Evolutionary conservation across 2,329 filamentous ascomycete species (phyloP).

Genomic region (Sclerotinia minor): DNA sequence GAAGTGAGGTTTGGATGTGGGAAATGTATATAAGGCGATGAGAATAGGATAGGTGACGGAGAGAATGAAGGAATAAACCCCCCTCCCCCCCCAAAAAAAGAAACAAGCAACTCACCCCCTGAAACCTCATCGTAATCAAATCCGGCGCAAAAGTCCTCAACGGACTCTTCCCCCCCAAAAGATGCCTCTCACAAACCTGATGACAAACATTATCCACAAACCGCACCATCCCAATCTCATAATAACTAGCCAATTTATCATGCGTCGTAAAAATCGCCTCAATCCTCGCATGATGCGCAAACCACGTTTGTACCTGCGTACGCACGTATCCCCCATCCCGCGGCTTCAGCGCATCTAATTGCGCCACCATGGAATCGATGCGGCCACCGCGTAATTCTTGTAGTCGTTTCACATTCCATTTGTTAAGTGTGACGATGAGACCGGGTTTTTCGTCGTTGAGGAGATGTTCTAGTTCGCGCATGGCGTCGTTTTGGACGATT

Average conservation of each 20-base stretch:
- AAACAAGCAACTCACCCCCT: not conserved
- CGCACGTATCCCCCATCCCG: not conserved
- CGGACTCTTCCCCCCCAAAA: constrained; percentile 29
- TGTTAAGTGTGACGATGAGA: not conserved
- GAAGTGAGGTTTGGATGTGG: too few relatives aligned
- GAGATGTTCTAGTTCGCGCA: not conserved
- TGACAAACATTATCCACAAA: constrained; percentile 33
- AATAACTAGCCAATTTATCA: constrained; percentile 28
- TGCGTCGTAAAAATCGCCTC: constrained; percentile 25
- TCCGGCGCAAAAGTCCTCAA: constrained; percentile 28
- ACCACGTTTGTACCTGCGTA: not conserved
- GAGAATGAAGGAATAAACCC: not conserved
- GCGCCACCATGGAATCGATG: not conserved
- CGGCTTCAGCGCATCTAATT: not conserved
- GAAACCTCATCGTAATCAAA: constrained; percentile 12
- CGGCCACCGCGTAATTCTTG: not conserved
- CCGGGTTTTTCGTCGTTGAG: constrained; percentile 10
- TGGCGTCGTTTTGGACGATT: not conserved
- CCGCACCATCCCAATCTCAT: constrained; percentile 27
- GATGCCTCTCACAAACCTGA: constrained; percentile 33
- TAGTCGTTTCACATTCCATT: not conserved
- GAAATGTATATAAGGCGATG: too few relatives aligned
- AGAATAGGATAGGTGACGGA: too few relatives aligned
- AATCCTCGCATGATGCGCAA: not conserved
- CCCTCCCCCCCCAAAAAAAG: too few relatives aligned